These are phyloP conservation scores for Podospora fimiseda DNA, from an alignment of 495 filamentous ascomycete species.

Conservation along the genomic window DNA sequence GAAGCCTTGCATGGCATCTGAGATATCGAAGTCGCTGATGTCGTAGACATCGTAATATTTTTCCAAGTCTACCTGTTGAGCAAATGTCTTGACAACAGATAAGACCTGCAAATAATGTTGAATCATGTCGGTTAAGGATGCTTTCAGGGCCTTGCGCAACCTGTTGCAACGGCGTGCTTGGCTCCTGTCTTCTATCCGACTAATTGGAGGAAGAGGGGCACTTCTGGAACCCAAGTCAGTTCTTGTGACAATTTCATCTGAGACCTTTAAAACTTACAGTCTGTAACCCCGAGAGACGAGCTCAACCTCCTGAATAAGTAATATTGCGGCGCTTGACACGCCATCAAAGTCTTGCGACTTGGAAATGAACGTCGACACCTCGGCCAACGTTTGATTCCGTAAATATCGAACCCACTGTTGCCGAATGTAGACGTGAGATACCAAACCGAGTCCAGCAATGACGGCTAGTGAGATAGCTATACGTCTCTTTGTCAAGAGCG, in stretches of 20 bases:
- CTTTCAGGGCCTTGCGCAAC: conserved; percentile 66
- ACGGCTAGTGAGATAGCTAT: conserved; percentile 54
- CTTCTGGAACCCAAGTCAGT: conserved; percentile 55
- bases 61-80: conserved; percentile 71
- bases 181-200: conserved; percentile 68
- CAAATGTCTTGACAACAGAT: conserved; percentile 59
- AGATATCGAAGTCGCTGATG: conserved; percentile 69
- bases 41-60: conserved; percentile 93
- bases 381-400: conserved; percentile 66
- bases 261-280: conserved; percentile 52
- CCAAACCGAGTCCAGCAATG: conserved; percentile 46
- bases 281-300: conserved; percentile 90
- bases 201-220: conserved; percentile 77
- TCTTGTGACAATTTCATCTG: conserved; percentile 3
- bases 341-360: conserved; percentile 79
- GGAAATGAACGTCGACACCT: conserved; percentile 64
- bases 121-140: conserved; percentile 62
- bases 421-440: conserved; percentile 66
- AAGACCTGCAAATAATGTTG: conserved; percentile 62
- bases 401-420: conserved; percentile 82
- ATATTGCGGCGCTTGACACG: conserved; percentile 69
- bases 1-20: conserved; percentile 56
- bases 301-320: conserved; percentile 92
- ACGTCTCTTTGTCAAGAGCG: conserved; percentile 45
- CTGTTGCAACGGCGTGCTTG: conserved; percentile 73